These are phyloP conservation scores for Trypanosoma cruzi DNA, from an alignment of 208 protist species.

Conservation along the genomic window DNA sequence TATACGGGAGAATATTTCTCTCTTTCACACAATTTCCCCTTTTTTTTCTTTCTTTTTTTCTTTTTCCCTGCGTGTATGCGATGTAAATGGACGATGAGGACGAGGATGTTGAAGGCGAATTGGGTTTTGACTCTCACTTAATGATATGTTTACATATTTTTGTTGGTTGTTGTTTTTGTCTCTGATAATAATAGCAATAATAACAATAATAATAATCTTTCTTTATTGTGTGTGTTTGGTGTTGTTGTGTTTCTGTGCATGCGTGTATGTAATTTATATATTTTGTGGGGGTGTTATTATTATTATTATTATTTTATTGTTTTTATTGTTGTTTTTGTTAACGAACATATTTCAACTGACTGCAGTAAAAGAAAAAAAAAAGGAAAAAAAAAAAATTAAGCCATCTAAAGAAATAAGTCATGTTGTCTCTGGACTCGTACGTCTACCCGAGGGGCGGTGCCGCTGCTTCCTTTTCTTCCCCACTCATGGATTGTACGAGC, in stretches of 20 bases:
- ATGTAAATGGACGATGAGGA: not conserved
- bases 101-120: too few species aligned
- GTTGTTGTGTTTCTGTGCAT: not conserved
- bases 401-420: conserved; percentile 1
- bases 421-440: conserved; percentile 17
- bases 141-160: not conserved
- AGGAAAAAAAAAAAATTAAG: conserved; percentile 5
- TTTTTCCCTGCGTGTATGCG: not conserved
- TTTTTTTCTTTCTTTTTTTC: too few species aligned
- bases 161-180: too few species aligned
- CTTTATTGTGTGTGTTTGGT: not conserved
- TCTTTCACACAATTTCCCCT: too few species aligned
- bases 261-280: not conserved
- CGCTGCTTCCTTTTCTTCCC: conserved; percentile 16
- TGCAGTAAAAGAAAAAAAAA: too few species aligned
- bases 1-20: too few species aligned
- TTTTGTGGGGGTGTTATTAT: conserved; percentile 4
- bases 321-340: conserved; percentile 7
- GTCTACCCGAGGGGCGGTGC: not conserved
- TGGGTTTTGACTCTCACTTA: too few species aligned
- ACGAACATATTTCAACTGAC: not conserved
- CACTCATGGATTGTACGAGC: conserved; percentile 77
- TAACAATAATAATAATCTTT: too few species aligned
- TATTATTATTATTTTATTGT: not conserved
- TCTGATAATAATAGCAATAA: too few species aligned